Evolutionary conservation across 2,329 filamentous ascomycete species (phyloP).

Genomic region (Ophioceras dolichostomum): DNA sequence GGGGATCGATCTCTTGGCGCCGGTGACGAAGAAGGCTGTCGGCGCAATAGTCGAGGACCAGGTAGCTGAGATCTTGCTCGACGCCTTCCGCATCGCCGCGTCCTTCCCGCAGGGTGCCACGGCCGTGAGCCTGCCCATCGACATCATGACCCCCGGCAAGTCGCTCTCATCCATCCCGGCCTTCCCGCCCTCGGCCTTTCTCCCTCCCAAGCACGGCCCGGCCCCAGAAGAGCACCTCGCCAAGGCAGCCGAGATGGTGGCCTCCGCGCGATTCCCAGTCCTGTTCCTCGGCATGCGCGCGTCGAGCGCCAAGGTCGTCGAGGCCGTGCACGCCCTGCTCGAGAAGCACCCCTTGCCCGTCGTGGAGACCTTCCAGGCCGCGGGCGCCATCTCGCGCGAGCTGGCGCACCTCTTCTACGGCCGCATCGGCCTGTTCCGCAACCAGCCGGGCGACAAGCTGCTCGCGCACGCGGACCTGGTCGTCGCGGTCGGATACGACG

Average conservation of each 20-base stretch:
- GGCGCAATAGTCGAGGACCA: slow-evolving; percentile 32
- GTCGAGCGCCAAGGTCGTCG: slow-evolving; percentile 24
- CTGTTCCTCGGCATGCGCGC: slow-evolving; percentile 32
- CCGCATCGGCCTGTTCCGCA: slow-evolving; percentile 32
- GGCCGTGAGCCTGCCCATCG: slow-evolving; percentile 30
- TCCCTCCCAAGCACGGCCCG: slow-evolving; percentile 25
- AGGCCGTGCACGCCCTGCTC: slow-evolving; percentile 26
- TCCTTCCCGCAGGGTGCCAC: slow-evolving; percentile 27
- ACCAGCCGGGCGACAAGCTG: slow-evolving; percentile 32
- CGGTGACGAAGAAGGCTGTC: slow-evolving; percentile 28
- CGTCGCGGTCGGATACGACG: slow-evolving; percentile 32
- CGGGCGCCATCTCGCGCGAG: slow-evolving; percentile 29
- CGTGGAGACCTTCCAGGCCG: slow-evolving; percentile 37
- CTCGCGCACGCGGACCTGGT: slow-evolving; percentile 28
- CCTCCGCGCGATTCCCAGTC: slow-evolving; percentile 23
- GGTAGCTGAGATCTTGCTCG: slow-evolving; percentile 31
- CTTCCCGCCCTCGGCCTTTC: slow-evolving; percentile 24
- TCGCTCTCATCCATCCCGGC: slow-evolving; percentile 17
- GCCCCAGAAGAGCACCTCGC: slow-evolving; percentile 18
- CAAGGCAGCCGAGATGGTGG: slow-evolving; percentile 20
- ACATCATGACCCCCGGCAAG: slow-evolving; percentile 25
- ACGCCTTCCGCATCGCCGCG: slow-evolving; percentile 27
- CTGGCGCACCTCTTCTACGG: slow-evolving; percentile 31
- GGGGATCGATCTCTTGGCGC: slow-evolving; percentile 27
- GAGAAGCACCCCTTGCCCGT: slow-evolving; percentile 27